Conservation (phyloP, 2,329 filamentous ascomycete species). For the Pseudogymnoascus pannorum region DNA sequence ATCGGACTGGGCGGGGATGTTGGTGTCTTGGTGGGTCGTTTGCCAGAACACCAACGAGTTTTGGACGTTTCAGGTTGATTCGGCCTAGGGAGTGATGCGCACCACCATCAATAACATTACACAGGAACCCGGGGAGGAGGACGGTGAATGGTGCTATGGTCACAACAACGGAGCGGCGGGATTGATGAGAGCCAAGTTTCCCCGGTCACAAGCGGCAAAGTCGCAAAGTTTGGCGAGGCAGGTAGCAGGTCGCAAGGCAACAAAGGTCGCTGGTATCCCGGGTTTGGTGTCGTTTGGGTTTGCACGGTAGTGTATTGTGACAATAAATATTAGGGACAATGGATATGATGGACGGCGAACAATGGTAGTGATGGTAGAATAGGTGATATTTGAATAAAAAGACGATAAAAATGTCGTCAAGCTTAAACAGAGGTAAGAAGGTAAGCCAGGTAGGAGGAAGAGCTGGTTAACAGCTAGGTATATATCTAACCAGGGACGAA, state of each 20-base stretch:
- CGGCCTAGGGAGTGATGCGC: constrained; percentile 18
- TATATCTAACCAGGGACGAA: no score
- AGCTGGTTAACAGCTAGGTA: no score
- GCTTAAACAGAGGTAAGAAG: neutral
- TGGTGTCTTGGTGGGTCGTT: constrained; percentile 25
- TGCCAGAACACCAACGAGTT: constrained; percentile 17
- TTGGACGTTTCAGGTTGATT: constrained; percentile 16
- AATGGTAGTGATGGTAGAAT: neutral
- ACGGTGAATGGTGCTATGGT: neutral
- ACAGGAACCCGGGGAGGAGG: neutral
- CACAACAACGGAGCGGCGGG: neutral
- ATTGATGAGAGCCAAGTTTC: neutral
- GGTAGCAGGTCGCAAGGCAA: neutral
- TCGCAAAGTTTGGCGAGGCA: neutral
- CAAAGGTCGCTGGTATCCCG: neutral
- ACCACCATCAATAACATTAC: constrained; percentile 17
- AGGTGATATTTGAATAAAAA: neutral
- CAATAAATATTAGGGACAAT: neutral
- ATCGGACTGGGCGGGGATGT: neutral
- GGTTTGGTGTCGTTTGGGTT: neutral
- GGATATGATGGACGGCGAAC: neutral
- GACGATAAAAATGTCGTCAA: neutral
- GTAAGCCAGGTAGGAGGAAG: neutral
- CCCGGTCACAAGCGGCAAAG: neutral
- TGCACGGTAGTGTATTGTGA: neutral